These are phyloP conservation scores for Chrysanthemum makinoi DNA, from an alignment of 129 eudicot species.

Conservation along the genomic window DNA sequence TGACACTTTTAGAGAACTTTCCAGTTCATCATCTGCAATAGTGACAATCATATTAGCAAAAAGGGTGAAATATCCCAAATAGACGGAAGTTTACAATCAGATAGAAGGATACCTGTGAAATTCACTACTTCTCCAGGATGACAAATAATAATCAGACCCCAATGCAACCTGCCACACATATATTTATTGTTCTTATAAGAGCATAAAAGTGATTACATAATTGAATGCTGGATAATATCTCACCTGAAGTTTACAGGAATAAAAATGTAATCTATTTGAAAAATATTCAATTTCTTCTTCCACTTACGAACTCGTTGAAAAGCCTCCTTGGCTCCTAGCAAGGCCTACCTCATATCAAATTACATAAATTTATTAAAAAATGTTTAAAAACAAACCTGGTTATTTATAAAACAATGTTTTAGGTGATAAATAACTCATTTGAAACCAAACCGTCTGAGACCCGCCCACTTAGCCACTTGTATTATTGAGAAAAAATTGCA, in stretches of 20 bases:
- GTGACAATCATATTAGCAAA: slow-evolving; percentile 12
- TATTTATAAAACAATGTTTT: too few species aligned
- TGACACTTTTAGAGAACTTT: slow-evolving; percentile 40
- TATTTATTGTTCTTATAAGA: slow-evolving; percentile 13
- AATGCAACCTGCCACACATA: slow-evolving; percentile 54
- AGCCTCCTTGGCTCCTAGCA: too few species aligned
- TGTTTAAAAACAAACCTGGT: too few species aligned
- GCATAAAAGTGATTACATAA: neutral
- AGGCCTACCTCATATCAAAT: too few species aligned
- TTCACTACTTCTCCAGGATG: too few species aligned
- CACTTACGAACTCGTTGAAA: too few species aligned
- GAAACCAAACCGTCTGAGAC: too few species aligned
- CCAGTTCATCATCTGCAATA: slow-evolving; percentile 45
- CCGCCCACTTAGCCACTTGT: too few species aligned
- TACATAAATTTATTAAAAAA: too few species aligned
- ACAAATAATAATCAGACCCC: too few species aligned
- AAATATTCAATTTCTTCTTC: slow-evolving; percentile 69
- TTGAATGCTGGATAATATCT: slow-evolving; percentile 17
- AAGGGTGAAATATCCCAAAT: neutral
- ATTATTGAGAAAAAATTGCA: too few species aligned
- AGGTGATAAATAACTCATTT: too few species aligned
- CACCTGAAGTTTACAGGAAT: slow-evolving; percentile 85
- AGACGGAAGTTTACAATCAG: slow-evolving; percentile 3
- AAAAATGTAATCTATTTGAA: slow-evolving; percentile 70
- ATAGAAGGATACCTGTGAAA: slow-evolving; percentile 39